Evolutionary conservation across 1,284 basidiomycete species (phyloP), one percentile per base, ranked within the genome.

Genomic region (Microbotryum lychnidis-dioicae): DNA sequence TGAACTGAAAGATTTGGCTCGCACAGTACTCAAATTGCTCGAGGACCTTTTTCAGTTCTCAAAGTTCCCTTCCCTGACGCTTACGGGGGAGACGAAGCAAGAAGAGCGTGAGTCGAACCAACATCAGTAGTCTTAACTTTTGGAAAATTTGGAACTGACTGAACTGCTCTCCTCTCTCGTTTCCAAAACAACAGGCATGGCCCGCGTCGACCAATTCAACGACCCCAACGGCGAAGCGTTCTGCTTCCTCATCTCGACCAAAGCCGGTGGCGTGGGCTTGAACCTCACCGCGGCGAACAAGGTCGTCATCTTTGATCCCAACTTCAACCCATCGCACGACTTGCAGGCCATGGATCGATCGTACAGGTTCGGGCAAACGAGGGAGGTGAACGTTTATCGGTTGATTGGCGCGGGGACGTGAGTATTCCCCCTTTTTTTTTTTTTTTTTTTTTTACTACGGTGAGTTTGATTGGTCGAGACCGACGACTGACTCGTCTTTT

Each of bases 221-320:
- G 83, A 91, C 70, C 80, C 84, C 0, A 76, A 83, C 12, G 76
- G 58, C 23, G 67, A 61, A 31, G 47, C 87, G 47, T 90, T 84
- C 71, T 80, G 97, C 21, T 78, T 97, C 54, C 83, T 97, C 51
- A 82, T 97, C 64, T 93, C 89, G 71, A 77, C 97, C 71, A 91
- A 92, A 73, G 94, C 93, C 1, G 93, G 93, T 20, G 93, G 93
- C 14, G 92, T 97, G 6, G 93, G 93, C 1, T 73, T 72, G 10
- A 72, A 72, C 60, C 50, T 74, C 45, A 73, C 70, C 4, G 63
- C 67, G 29, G 70, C 71, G 12, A 65, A 67, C 45, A 89, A 10
- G 91, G 89, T 90, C 23, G 87, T 90, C 23, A 87, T 91, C 54
- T 90, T 91, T 56, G 88, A 91, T 77, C 89, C 89, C 6, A 89